These are phyloP conservation scores for Trypanosomatidae sp. DNA, from an alignment of 208 protist species.

Conservation along the genomic window DNA sequence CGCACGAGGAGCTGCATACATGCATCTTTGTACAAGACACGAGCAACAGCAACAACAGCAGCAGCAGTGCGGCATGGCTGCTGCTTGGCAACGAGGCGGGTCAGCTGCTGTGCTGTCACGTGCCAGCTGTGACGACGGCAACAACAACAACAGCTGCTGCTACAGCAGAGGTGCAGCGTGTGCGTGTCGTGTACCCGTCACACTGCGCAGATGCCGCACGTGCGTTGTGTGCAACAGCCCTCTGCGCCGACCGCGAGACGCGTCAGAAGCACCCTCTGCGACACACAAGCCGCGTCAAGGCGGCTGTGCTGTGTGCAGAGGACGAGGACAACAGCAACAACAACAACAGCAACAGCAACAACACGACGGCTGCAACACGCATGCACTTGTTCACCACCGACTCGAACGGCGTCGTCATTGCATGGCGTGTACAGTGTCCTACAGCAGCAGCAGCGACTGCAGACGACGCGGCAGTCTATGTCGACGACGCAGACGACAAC, in stretches of 20 bases:
- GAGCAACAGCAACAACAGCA: neutral
- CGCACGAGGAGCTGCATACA: slow-evolving; percentile 32
- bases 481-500: too few species aligned
- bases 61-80: slow-evolving; percentile 5
- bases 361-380: too few species aligned
- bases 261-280: slow-evolving; percentile 28
- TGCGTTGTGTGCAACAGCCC: neutral
- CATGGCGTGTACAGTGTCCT: slow-evolving; percentile 7
- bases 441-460: neutral
- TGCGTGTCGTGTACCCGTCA: neutral
- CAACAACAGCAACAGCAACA: neutral
- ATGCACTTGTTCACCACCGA: slow-evolving; percentile 41
- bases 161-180: neutral
- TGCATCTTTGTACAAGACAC: slow-evolving; percentile 18
- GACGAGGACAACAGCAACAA: neutral
- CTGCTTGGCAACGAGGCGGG: slow-evolving; percentile 51
- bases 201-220: neutral
- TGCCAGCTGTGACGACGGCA: neutral
- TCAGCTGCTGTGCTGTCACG: slow-evolving; percentile 4
- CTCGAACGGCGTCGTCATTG: slow-evolving; percentile 33
- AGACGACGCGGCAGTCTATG: neutral
- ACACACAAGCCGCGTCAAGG: slow-evolving; percentile 46
- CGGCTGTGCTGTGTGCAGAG: slow-evolving; percentile 6
- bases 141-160: neutral
- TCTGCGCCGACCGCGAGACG: slow-evolving; percentile 6